Evolutionary conservation across 257 asterid genomes (phyloP), one percentile per base, ranked within the genome.

Genomic region (Solanum tarapatanum): DNA sequence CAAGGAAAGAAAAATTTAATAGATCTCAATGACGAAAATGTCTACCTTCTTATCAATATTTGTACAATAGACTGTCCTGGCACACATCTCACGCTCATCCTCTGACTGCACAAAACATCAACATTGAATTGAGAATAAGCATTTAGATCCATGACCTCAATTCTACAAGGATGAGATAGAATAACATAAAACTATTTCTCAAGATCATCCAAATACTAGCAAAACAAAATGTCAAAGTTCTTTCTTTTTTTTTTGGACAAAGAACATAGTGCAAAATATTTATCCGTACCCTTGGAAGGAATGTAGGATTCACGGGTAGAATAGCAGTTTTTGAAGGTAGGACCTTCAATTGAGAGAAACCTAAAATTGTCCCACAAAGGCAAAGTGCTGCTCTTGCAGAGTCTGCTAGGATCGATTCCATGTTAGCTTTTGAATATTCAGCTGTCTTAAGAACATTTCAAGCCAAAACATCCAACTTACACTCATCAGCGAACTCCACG

Each of bases 11-110:
- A 30, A 82, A 82, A 24, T 79, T 82, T 26, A 48, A 26, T 45
- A 80, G 85, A 19, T 28, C 41, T 48, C 85, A 16, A 45, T 86
- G 75, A 35, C 80, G n/a, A 26, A 86, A 45, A 43, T 14, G 26
- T 36, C 35, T 90, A 95, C 99, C 96, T 93, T 95, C 93, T 94
- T 96, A 89, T 96, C 99, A 83, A 96, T 96, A 89, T 96, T 95
- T 87, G 99, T 96, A 92, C 99, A 96, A 91, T 96, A 96, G 45
- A 96, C 99, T 82, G 99, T 96, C 96, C 97, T 92, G 70, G 98
- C 98, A 72, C 99, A 96, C 99, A 96, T 96, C 91, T 96, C 97
- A 19, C 98, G 98, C 87, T 96, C 99, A 92, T 95, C 98, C 92
- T 96, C 98, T 1, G 99, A 96, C 99, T 96, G 64, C 66, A 84